Conservation (phyloP, 768 basidiomycete species). For the Tephrocybe rancida region DNA sequence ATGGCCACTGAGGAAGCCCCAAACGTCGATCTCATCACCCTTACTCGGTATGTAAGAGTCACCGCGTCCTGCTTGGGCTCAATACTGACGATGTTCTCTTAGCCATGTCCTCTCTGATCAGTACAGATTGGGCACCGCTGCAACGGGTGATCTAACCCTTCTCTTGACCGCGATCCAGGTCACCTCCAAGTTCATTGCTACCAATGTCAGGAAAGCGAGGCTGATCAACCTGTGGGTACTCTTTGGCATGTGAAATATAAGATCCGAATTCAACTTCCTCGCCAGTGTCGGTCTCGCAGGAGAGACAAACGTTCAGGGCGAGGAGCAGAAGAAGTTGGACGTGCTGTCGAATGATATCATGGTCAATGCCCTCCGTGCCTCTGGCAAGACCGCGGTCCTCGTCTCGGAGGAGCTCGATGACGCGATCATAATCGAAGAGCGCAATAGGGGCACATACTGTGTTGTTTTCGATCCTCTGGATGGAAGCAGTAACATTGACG, state of each 20-base stretch:
- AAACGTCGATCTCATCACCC: conserved; percentile 87
- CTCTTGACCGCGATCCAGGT: conserved; percentile 95
- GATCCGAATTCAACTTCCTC: conserved; percentile 5
- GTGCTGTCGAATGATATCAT: conserved; percentile 99
- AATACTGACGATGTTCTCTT: not conserved
- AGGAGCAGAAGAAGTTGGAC: conserved; percentile 99
- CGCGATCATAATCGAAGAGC: conserved; percentile 86
- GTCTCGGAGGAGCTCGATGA: conserved; percentile 96
- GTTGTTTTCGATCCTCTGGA: conserved; percentile 99
- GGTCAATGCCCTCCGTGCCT: conserved; percentile 94
- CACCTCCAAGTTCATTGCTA: conserved; percentile 96
- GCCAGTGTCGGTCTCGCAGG: conserved; percentile 95
- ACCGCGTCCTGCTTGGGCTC: not conserved
- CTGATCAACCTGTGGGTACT: conserved; percentile 90
- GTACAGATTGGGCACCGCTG: conserved; percentile 75
- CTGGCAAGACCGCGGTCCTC: conserved; percentile 95
- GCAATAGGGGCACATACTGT: conserved; percentile 86
- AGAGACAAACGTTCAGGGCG: conserved; percentile 95
- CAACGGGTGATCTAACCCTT: conserved; percentile 93
- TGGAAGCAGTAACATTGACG: conserved; percentile 96
- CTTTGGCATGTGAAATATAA: conserved; percentile 1
- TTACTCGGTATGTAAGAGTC: conserved; percentile 70
- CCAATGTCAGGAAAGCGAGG: conserved; percentile 95
- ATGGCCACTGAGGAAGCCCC: conserved; percentile 69
- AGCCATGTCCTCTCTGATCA: conserved; percentile 92